Base-by-base conservation (phyloP, 768 basidiomycete species). In the Melanogaster broomeanus region DNA sequence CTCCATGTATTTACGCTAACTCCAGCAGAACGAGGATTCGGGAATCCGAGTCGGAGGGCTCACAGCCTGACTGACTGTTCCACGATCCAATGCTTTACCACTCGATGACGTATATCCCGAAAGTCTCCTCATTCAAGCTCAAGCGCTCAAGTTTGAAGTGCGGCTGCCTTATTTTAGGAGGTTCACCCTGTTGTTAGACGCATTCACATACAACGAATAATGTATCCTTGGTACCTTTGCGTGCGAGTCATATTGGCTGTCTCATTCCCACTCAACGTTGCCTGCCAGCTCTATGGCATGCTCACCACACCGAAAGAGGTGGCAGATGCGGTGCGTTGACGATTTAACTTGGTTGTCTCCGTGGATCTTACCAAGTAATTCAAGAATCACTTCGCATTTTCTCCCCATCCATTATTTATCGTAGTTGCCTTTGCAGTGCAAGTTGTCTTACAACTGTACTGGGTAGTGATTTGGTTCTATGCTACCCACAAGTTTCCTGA, bases 381-480 rank as follows among this genome's bases (percentile, higher is more conserved):
- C 6, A 33, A 70, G 69, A 66, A 70, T 41, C 66, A 70, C 39
- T 70, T 62, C 21, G 69, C 67, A 1, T 70, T 67, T 53, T 70
- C 67, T 4, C 66, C 69, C 16, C 62, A 67, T 49, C 66, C 69
- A 0, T 60, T 49, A 54, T 66, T 68, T 54, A 69, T 70, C 10
- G 66, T 58, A 4, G 63, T 61, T 8, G 67, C 67, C 59, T 70
- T 69, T 58, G 63, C 63, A 1, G 45, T 64, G 11, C 67, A 71
- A 48, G 55, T 61, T 12, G 48, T 67, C 28, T 44, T 67, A 11
- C 65, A 68, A 48, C 33, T 59, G 0, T 51, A 58, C 13, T 69
- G 68, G 66, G 61, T 69, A 25, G 61, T 59, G 38, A 53, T 67
- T 44, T 55, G 69, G 11, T 70, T 62, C 56, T 24, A 42, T n/a